Percentiles rank a stretch among this genome's conserved stretches.
phyloP scores from a whole-genome alignment of 2,329 filamentous ascomycete genomes.

The Verticillium nubilum region DNA sequence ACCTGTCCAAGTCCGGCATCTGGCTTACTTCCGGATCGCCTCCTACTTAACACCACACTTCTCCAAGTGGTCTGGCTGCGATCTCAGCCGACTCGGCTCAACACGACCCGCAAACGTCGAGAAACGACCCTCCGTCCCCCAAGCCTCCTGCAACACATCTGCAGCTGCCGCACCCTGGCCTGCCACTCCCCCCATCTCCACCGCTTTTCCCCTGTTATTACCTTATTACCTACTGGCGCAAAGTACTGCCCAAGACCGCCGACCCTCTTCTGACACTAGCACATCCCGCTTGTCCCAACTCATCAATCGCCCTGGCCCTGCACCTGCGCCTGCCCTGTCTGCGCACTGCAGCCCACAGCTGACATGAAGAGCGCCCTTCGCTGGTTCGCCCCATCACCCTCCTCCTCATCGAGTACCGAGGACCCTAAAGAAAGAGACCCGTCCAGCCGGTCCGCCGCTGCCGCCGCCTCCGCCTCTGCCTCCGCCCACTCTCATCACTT shows the following conservation, averaged over 20 bases:
- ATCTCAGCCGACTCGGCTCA: background rate
- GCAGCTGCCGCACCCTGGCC: background rate
- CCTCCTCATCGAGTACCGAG: constrained; percentile 15
- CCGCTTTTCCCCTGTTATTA: background rate
- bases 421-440: constrained; percentile 13
- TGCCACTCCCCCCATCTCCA: background rate
- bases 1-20: background rate
- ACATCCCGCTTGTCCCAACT: background rate
- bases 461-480: constrained; percentile 17
- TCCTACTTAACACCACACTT: background rate
- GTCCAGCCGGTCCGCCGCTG: constrained; percentile 14
- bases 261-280: background rate
- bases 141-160: background rate
- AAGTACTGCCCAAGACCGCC: background rate
- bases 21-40: background rate
- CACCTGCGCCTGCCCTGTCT: background rate
- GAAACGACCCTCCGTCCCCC: background rate
- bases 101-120: background rate
- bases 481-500: constrained; percentile 1
- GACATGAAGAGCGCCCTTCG: constrained; percentile 15
- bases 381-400: constrained; percentile 9
- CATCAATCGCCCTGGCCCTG: background rate
- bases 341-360: constrained; percentile 5
- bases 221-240: background rate
- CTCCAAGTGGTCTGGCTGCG: background rate